Evolutionary conservation across 2,329 filamentous ascomycete genomes (phyloP).

Genomic region (Fusarium goolgardi): DNA sequence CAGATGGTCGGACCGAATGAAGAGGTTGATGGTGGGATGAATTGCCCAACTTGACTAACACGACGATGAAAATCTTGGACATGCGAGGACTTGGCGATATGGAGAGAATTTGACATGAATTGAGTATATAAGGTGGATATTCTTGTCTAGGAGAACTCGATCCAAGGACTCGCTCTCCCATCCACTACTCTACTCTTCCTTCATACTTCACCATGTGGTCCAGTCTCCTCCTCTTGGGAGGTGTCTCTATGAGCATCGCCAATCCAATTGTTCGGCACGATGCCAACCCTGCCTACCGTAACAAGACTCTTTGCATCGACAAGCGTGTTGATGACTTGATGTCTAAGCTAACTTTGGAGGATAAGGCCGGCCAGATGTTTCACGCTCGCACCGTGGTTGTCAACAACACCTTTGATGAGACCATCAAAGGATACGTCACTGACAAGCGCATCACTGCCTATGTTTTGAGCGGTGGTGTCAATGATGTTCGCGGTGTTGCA

Average conservation of each 20-base stretch:
- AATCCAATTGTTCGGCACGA: constrained; percentile 30
- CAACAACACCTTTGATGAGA: constrained; percentile 36
- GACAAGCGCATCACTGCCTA: constrained; percentile 56
- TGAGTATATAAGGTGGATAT: constrained; percentile 18
- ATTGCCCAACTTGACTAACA: constrained; percentile 1
- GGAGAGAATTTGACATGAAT: not conserved
- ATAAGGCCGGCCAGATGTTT: constrained; percentile 62
- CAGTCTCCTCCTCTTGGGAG: constrained; percentile 26
- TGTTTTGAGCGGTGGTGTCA: constrained; percentile 59
- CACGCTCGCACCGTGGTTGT: constrained; percentile 46
- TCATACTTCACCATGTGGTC: constrained; percentile 28
- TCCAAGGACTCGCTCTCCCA: constrained; percentile 2
- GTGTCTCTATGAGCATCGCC: constrained; percentile 27
- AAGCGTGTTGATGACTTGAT: constrained; percentile 61
- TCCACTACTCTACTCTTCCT: not conserved
- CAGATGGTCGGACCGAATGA: constrained; percentile 28
- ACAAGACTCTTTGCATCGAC: constrained; percentile 51
- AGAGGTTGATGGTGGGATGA: constrained; percentile 7
- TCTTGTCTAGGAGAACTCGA: not conserved
- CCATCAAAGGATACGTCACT: constrained; percentile 30
- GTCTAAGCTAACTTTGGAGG: constrained; percentile 59
- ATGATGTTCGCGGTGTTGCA: constrained; percentile 51
- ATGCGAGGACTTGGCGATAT: constrained; percentile 6
- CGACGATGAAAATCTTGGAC: constrained; percentile 8
- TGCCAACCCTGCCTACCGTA: constrained; percentile 29